phyloP scores from a whole-genome alignment of 495 filamentous ascomycete genomes.

The Lasiosphaeriaceae sp. region DNA sequence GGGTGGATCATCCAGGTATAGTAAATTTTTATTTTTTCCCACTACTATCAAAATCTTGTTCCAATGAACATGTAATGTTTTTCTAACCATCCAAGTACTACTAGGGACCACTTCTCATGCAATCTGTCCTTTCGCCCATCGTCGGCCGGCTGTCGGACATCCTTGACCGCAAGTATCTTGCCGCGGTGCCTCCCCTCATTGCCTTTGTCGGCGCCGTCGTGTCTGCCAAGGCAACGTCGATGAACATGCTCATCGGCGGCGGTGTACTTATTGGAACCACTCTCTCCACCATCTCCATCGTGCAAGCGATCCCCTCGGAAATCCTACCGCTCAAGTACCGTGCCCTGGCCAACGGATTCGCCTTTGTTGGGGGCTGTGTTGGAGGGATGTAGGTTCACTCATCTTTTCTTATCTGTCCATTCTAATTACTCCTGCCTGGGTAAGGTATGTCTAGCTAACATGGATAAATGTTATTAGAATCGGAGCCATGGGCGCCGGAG shows the following conservation, averaged over 20 bases:
- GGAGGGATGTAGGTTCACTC: conserved; percentile 42
- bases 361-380: conserved; percentile 43
- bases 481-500: conserved; percentile 46
- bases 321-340: conserved; percentile 53
- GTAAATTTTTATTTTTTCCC: too few relatives aligned
- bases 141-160: conserved; percentile 54
- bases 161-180: conserved; percentile 49
- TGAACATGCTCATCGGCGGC: conserved; percentile 52
- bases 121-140: conserved; percentile 50
- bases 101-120: conserved; percentile 50
- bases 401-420: neutral
- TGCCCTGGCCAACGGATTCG: conserved; percentile 50
- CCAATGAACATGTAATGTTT: too few relatives aligned
- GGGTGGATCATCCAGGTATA: conserved; percentile 54
- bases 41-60: too few relatives aligned
- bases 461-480: conserved; percentile 24
- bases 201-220: conserved; percentile 50
- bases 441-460: neutral
- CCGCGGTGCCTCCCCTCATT: conserved; percentile 45
- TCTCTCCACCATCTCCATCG: conserved; percentile 49
- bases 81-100: conserved; percentile 11
- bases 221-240: conserved; percentile 50
- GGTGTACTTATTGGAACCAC: conserved; percentile 53
- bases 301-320: conserved; percentile 52
- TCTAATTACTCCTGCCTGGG: neutral